Conservation (phyloP, 164 flowering plant species). For the Saururus chinensis region DNA sequence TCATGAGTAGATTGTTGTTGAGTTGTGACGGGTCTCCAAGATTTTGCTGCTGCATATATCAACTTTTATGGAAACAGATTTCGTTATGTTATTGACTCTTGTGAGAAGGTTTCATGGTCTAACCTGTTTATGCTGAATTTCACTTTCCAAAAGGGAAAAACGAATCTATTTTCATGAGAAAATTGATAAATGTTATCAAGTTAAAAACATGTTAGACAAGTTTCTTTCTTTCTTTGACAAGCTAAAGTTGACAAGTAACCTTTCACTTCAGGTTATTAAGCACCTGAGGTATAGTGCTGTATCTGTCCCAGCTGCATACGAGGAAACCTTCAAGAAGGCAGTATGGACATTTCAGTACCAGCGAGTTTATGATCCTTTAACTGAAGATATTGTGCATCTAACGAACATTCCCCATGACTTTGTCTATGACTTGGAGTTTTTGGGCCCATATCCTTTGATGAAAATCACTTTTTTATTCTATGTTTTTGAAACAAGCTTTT, state of each 20-base stretch:
- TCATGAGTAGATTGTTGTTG: too few species aligned
- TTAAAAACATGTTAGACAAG: neutral
- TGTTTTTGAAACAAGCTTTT: neutral
- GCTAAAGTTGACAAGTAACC: neutral
- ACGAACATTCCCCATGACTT: slow-evolving; percentile 25
- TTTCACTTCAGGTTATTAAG: slow-evolving; percentile 59
- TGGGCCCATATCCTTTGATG: slow-evolving; percentile 94
- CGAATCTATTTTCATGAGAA: neutral
- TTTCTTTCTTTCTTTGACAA: neutral
- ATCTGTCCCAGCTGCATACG: slow-evolving; percentile 71
- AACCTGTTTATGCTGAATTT: neutral
- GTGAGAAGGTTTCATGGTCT: neutral
- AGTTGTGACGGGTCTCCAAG: neutral
- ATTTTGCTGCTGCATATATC: neutral
- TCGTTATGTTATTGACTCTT: neutral
- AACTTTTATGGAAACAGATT: neutral
- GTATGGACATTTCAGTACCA: slow-evolving; percentile 82
- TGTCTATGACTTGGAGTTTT: slow-evolving; percentile 62
- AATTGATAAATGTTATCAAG: neutral
- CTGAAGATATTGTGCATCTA: slow-evolving; percentile 69
- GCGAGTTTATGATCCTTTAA: slow-evolving; percentile 71
- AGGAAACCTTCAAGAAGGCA: slow-evolving; percentile 87
- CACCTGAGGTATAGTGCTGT: slow-evolving; percentile 62
- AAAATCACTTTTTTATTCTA: neutral
- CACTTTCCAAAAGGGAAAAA: too few species aligned